Evolutionary conservation across 345 rosid genomes (phyloP).

Genomic region (Camelina hispida): DNA sequence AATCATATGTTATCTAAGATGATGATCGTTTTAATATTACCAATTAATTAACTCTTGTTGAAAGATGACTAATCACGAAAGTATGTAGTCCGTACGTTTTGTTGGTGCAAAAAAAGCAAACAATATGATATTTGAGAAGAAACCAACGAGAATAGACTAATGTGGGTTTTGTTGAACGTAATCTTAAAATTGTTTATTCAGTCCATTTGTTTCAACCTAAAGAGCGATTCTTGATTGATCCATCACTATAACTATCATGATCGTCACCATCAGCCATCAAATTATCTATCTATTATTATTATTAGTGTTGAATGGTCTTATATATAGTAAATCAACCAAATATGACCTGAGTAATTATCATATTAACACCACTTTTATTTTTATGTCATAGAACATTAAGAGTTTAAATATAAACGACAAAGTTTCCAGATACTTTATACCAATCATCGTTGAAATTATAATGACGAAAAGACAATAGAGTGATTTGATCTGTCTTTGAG

Average conservation of each 20-base stretch:
- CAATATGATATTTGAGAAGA: conserved; percentile 6
- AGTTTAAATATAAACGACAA: not conserved
- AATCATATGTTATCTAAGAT: not conserved
- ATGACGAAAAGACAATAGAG: not conserved
- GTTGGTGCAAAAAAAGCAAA: not conserved
- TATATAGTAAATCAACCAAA: not conserved
- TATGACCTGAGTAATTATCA: not conserved
- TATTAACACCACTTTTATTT: not conserved
- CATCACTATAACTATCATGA: conserved; percentile 12
- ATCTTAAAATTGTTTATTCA: not conserved
- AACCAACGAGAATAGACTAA: conserved; percentile 7
- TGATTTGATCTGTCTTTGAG: not conserved
- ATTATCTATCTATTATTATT: not conserved
- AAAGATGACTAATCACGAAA: not conserved
- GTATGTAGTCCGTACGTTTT: conserved; percentile 1
- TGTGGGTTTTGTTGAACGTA: conserved; percentile 23
- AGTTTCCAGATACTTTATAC: not conserved
- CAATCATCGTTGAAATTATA: not conserved
- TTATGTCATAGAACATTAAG: not conserved
- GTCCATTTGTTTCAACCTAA: not conserved
- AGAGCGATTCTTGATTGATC: conserved; percentile 8
- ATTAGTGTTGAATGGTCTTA: not conserved
- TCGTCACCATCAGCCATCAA: not conserved
- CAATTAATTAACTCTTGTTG: not conserved
- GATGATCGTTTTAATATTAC: not conserved